Evolutionary conservation across 139 green algal species (phyloP).

Genomic region (Gonium pectorale): DNA sequence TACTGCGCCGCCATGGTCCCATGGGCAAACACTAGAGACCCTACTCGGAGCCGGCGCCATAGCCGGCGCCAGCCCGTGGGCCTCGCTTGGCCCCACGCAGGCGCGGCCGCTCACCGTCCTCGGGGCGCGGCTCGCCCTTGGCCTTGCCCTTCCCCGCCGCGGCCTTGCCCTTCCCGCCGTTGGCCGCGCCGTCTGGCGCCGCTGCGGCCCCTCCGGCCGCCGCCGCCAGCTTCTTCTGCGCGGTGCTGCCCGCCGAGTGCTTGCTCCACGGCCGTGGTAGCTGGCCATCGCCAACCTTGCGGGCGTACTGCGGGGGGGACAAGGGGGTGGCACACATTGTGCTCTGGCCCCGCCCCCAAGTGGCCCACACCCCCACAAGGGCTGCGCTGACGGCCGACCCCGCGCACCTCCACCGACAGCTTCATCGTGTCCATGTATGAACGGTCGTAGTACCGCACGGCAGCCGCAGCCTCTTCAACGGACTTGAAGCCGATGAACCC

Average conservation of each 20-base stretch:
- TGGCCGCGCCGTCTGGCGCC: constrained; percentile 2
- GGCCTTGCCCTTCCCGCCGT: constrained; percentile 40
- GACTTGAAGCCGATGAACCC: constrained; percentile 95
- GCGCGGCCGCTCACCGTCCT: constrained; percentile 30
- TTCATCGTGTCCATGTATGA: constrained; percentile 91
- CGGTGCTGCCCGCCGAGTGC: constrained; percentile 80
- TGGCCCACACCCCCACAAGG: neutral
- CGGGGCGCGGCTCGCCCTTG: neutral
- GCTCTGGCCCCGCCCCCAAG: neutral
- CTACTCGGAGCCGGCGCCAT: no score
- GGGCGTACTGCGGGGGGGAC: constrained; percentile 69
- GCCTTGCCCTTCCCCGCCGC: constrained; percentile 10
- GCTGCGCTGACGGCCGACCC: neutral
- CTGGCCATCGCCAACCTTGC: constrained; percentile 64
- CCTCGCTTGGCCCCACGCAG: no score
- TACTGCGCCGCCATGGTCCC: no score
- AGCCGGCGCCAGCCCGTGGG: no score
- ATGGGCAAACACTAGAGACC: no score
- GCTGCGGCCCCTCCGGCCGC: neutral
- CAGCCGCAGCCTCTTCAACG: constrained; percentile 76
- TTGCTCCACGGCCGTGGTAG: constrained; percentile 89
- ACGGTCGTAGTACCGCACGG: constrained; percentile 90
- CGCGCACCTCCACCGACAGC: constrained; percentile 84
- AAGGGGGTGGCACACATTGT: neutral
- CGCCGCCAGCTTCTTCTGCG: constrained; percentile 39